A percentile compares a stretch with the other conserved stretches of the same genome.
Evolutionary conservation across 805 yeast species (phyloP).

Genomic region (Dipodascus geniculatus): DNA sequence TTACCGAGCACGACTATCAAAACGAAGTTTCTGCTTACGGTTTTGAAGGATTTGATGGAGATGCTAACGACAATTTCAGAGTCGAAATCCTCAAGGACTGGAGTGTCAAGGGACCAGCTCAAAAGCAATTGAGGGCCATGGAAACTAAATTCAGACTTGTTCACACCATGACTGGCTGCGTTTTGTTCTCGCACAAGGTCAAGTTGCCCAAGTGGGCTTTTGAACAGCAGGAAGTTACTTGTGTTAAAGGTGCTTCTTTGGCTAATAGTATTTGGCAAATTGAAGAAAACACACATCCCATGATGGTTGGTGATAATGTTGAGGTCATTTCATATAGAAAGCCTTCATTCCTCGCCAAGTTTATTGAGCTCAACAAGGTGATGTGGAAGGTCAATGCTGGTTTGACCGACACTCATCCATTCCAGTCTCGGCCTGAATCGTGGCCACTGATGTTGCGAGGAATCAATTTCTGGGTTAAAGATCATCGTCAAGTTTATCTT

Average conservation of each 20-base stretch:
- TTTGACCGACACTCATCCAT: constrained; percentile 36
- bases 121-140: constrained; percentile 37
- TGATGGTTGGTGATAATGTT: constrained; percentile 26
- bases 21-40: constrained; percentile 72
- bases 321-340: constrained; percentile 24
- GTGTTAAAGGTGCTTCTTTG: constrained; percentile 61
- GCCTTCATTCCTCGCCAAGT: constrained; percentile 37
- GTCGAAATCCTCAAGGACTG: constrained; percentile 37
- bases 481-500: constrained; percentile 38
- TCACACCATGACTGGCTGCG: constrained; percentile 59
- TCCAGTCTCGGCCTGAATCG: constrained; percentile 41
- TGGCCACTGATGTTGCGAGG: constrained; percentile 58
- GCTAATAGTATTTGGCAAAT: constrained; percentile 64
- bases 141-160: constrained; percentile 60
- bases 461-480: constrained; percentile 41
- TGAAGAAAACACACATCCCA: constrained; percentile 53
- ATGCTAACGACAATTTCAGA: constrained; percentile 59
- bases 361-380: constrained; percentile 43
- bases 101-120: constrained; percentile 27
- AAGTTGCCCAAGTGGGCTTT: constrained; percentile 78
- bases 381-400: constrained; percentile 42
- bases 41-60: constrained; percentile 47
- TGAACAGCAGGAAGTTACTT: constrained; percentile 78
- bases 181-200: constrained; percentile 58
- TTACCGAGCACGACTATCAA: constrained; percentile 83